A percentile compares a stretch with the other conserved stretches of the same genome.
phyloP scores from a whole-genome alignment of 1,284 basidiomycete genomes.

The Irpex lacteus region DNA sequence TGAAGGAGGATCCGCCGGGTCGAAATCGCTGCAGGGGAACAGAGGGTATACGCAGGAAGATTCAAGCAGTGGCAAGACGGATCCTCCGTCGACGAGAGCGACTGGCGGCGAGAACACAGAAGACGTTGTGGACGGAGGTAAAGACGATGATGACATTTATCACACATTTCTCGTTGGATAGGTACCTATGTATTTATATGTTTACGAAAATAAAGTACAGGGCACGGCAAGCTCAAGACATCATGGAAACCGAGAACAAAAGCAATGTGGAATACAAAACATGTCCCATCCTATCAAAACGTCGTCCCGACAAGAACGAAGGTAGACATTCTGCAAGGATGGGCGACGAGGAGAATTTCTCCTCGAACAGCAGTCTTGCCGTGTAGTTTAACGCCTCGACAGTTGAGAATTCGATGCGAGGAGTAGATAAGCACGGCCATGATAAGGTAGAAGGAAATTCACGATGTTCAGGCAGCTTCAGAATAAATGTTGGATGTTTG shows the following conservation, averaged over 20 bases:
- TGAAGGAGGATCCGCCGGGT: slow-evolving; percentile 52
- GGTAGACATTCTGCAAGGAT: slow-evolving; percentile 57
- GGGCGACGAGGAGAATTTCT: slow-evolving; percentile 17
- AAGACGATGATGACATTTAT: slow-evolving; percentile 1
- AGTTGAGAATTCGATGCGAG: slow-evolving; percentile 37
- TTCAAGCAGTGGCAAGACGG: slow-evolving; percentile 45
- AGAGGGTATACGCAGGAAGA: slow-evolving; percentile 41
- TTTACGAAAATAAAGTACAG: not conserved
- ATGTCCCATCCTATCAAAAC: slow-evolving; percentile 54
- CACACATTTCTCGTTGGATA: not conserved
- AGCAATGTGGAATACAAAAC: not conserved
- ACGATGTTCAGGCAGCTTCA: no score
- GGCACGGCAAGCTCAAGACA: not conserved
- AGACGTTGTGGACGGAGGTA: slow-evolving; percentile 9
- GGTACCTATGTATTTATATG: not conserved
- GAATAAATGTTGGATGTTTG: no score
- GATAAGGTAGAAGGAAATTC: no score
- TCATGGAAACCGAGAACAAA: not conserved
- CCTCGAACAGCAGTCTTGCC: slow-evolving; percentile 42
- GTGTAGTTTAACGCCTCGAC: slow-evolving; percentile 66
- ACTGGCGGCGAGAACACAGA: not conserved
- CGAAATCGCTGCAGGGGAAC: slow-evolving; percentile 35
- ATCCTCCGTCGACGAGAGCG: slow-evolving; percentile 34
- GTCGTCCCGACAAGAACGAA: slow-evolving; percentile 39
- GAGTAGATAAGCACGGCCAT: slow-evolving; percentile 63